Evolutionary conservation across 2,329 filamentous ascomycete species (phyloP).

Genomic region (Sporothrix inflata): DNA sequence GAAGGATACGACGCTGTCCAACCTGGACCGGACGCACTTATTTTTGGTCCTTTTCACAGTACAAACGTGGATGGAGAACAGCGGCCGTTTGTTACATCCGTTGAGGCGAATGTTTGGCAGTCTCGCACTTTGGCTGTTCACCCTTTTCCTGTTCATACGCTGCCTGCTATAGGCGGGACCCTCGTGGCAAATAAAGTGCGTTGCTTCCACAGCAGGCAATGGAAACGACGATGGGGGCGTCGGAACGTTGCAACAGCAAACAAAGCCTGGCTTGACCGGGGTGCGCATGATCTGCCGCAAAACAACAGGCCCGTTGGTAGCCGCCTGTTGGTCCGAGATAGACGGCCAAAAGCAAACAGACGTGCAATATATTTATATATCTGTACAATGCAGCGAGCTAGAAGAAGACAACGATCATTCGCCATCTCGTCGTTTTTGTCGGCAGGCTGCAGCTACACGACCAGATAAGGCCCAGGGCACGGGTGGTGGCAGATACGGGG

Average conservation of each 20-base stretch:
- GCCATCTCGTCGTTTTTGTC: not conserved
- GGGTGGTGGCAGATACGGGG: not conserved
- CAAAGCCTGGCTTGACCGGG: not conserved
- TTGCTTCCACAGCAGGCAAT: not conserved
- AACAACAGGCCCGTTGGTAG: not conserved
- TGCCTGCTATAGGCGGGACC: not conserved
- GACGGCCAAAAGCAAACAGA: not conserved
- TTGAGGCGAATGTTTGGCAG: not conserved
- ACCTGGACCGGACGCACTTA: too few species aligned
- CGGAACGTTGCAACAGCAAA: not conserved
- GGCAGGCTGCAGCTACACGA: not conserved
- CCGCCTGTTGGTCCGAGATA: not conserved
- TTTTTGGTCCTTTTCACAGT: too few species aligned
- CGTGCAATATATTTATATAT: not conserved
- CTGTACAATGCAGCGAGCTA: not conserved
- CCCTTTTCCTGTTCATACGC: not conserved
- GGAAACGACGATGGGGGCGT: not conserved
- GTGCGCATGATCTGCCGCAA: not conserved
- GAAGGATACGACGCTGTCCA: not conserved
- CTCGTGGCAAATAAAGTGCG: not conserved
- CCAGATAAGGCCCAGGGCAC: not conserved
- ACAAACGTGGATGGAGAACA: too few species aligned
- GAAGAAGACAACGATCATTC: not conserved
- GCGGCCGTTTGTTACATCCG: not conserved
- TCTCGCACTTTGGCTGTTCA: not conserved